Conservation (phyloP, 108 stramenopile species). For the Conticribra weissflogii region DNA sequence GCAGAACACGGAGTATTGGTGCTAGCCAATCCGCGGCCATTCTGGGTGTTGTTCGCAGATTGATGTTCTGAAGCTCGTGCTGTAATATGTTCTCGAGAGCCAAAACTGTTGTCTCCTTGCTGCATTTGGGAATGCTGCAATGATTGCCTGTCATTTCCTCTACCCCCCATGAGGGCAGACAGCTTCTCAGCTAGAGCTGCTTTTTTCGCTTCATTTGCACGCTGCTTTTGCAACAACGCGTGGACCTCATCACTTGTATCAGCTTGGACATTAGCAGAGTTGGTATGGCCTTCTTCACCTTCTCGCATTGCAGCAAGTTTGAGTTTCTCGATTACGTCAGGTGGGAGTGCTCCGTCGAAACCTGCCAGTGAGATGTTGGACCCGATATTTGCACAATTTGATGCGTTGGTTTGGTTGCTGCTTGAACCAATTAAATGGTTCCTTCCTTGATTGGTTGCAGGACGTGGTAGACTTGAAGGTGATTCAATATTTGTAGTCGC, state of each 20-base stretch:
- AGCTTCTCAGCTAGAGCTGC: slow-evolving; percentile 2
- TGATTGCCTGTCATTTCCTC: background rate
- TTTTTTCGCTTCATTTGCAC: slow-evolving; percentile 1
- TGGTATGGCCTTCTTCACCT: background rate
- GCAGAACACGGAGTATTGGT: too few species aligned
- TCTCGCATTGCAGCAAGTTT: background rate
- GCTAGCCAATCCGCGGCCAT: too few species aligned
- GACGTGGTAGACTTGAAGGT: too few species aligned
- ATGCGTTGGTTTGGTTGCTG: background rate
- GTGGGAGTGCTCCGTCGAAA: background rate
- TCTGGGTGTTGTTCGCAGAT: too few species aligned
- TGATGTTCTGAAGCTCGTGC: background rate
- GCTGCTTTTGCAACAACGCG: background rate
- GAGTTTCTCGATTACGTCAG: background rate
- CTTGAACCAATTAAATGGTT: background rate
- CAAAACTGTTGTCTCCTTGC: background rate
- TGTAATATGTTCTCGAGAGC: background rate
- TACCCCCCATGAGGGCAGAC: background rate
- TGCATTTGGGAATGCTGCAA: background rate
- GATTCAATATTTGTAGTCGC: too few species aligned
- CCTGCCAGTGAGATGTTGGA: background rate
- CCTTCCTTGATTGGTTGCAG: too few species aligned
- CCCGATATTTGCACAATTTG: background rate
- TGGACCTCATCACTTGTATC: background rate
- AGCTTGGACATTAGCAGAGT: background rate